phyloP scores from a whole-genome alignment of 2,329 filamentous ascomycete species.

The Chrysosporium queenslandicum region DNA sequence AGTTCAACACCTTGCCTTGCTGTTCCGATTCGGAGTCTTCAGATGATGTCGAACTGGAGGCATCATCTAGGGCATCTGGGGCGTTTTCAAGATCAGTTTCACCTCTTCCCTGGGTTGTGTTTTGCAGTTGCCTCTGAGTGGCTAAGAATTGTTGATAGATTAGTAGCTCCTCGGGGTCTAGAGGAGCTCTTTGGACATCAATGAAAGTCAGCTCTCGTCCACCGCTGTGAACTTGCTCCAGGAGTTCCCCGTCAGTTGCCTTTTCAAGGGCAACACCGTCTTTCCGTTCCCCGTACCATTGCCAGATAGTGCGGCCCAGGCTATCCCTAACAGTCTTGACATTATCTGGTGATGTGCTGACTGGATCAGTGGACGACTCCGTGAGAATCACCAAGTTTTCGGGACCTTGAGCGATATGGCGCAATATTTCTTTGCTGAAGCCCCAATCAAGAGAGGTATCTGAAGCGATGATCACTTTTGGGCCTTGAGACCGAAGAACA shows the following conservation, averaged over 20 bases:
- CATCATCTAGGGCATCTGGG: conserved; percentile 61
- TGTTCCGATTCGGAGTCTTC: conserved; percentile 84
- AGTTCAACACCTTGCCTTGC: conserved; percentile 83
- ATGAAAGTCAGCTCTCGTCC: conserved; percentile 53
- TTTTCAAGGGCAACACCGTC: conserved; percentile 54
- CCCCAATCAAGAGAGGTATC: conserved; percentile 90
- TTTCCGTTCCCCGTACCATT: conserved; percentile 61
- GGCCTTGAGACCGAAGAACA: conserved; percentile 46
- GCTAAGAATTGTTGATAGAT: conserved; percentile 89
- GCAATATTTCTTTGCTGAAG: conserved; percentile 73
- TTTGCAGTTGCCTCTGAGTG: conserved; percentile 76
- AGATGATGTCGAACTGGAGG: conserved; percentile 75
- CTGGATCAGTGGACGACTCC: conserved; percentile 40
- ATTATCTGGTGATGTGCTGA: conserved; percentile 18
- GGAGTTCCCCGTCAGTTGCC: conserved; percentile 44
- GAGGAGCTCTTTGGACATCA: conserved; percentile 52
- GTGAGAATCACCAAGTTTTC: conserved; percentile 82
- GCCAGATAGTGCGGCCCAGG: conserved; percentile 67
- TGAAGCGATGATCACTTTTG: conserved; percentile 76
- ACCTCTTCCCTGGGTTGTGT: conserved; percentile 62
- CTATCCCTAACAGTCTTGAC: conserved; percentile 39
- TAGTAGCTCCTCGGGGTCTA: conserved; percentile 65
- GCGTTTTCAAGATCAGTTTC: conserved; percentile 62
- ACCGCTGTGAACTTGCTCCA: conserved; percentile 58
- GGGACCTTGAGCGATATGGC: conserved; percentile 61